Conservation (phyloP, 352 stramenopile species). For the Phytophthora pinifolia region DNA sequence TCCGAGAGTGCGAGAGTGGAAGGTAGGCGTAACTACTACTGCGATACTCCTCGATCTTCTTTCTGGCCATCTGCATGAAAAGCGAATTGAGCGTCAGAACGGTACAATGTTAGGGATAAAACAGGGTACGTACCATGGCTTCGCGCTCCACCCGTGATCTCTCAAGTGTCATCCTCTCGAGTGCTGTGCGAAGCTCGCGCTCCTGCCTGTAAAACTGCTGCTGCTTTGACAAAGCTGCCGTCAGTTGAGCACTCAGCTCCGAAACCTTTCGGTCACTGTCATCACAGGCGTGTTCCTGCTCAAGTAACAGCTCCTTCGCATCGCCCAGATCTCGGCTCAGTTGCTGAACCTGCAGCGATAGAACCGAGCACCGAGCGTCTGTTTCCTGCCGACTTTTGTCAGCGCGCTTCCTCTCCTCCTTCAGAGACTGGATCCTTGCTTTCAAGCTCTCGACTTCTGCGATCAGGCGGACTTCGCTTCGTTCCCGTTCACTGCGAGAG, state of each 20-base stretch:
- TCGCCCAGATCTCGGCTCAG: slow-evolving; percentile 53
- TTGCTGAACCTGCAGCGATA: slow-evolving; percentile 59
- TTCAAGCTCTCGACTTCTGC: slow-evolving; percentile 70
- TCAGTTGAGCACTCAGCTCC: slow-evolving; percentile 67
- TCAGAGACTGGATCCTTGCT: slow-evolving; percentile 41
- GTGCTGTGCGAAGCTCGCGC: slow-evolving; percentile 54
- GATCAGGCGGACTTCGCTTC: slow-evolving; percentile 51
- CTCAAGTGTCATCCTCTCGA: slow-evolving; percentile 65
- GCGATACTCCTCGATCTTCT: slow-evolving; percentile 65
- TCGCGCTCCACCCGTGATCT: slow-evolving; percentile 69
- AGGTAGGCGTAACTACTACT: slow-evolving; percentile 36
- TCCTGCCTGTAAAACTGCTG: slow-evolving; percentile 76
- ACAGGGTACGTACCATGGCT: slow-evolving; percentile 31
- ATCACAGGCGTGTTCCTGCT: slow-evolving; percentile 66
- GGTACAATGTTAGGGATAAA: not conserved
- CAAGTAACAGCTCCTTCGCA: slow-evolving; percentile 49
- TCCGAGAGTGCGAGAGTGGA: slow-evolving; percentile 22
- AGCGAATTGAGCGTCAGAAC: not conserved
- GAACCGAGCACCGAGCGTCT: slow-evolving; percentile 44
- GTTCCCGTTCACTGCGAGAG: slow-evolving; percentile 47
- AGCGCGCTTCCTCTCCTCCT: slow-evolving; percentile 57
- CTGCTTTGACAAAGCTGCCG: slow-evolving; percentile 68
- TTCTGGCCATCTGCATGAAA: slow-evolving; percentile 36
- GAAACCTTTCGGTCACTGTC: slow-evolving; percentile 69
- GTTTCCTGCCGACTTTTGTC: slow-evolving; percentile 55